These are phyloP conservation scores for Allomyces javanicus DNA, from an alignment of 192 early-diverging fungal genomes.

Conservation along the genomic window DNA sequence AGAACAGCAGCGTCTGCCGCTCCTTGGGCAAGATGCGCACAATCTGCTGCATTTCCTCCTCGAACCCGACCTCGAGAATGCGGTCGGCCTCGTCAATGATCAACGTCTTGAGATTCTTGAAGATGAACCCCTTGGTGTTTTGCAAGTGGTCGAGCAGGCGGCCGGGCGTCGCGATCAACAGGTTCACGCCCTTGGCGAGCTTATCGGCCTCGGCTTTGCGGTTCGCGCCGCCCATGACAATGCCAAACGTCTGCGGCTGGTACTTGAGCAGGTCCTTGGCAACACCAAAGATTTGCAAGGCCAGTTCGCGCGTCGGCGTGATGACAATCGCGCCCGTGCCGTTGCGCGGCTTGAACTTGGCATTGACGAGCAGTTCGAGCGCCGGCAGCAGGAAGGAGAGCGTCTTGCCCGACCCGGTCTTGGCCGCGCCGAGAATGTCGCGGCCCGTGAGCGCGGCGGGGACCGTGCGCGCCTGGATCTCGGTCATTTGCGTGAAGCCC, in stretches of 20 bases:
- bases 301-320: slow-evolving; percentile 94
- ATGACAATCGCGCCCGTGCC: slow-evolving; percentile 90
- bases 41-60: slow-evolving; percentile 97
- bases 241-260: slow-evolving; percentile 94
- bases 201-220: slow-evolving; percentile 90
- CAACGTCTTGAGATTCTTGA: slow-evolving; percentile 82
- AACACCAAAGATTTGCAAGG: slow-evolving; percentile 96
- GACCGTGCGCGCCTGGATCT: slow-evolving; percentile 89
- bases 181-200: slow-evolving; percentile 85
- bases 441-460: slow-evolving; percentile 86
- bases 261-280: slow-evolving; percentile 83
- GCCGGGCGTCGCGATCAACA: slow-evolving; percentile 89
- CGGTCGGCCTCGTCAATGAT: slow-evolving; percentile 97
- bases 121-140: slow-evolving; percentile 89
- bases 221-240: slow-evolving; percentile 97
- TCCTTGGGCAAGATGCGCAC: slow-evolving; percentile 79
- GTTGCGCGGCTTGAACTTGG: slow-evolving; percentile 93
- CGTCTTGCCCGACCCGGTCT: slow-evolving; percentile 94
- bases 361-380: slow-evolving; percentile 66
- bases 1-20: slow-evolving; percentile 97
- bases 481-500: slow-evolving; percentile 87
- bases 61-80: slow-evolving; percentile 94
- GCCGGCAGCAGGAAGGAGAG: slow-evolving; percentile 91
- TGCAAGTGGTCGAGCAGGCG: slow-evolving; percentile 96
- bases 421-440: slow-evolving; percentile 95